Conservation (phyloP, 352 stramenopile species). For the Aphanomyces cochlioides region DNA sequence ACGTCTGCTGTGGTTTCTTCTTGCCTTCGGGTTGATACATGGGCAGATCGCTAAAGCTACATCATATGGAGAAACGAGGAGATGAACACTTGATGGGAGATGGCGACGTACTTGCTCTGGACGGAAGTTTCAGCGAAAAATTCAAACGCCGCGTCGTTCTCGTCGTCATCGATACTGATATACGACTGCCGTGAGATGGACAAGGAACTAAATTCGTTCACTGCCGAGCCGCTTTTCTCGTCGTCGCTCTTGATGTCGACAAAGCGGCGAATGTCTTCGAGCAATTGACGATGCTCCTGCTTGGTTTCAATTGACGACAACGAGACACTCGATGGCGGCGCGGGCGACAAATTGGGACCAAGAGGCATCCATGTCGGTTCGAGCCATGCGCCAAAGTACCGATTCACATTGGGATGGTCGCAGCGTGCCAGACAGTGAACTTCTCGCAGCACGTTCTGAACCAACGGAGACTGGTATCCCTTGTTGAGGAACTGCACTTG, state of each 20-base stretch:
- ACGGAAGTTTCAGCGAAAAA: background rate
- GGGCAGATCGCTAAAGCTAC: conserved; percentile 28
- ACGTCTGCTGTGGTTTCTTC: no score
- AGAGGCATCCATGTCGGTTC: conserved; percentile 30
- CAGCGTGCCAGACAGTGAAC: conserved; percentile 30
- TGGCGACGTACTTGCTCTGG: conserved; percentile 11
- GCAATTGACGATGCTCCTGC: conserved; percentile 10
- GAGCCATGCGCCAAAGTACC: conserved; percentile 29
- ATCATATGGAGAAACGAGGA: background rate
- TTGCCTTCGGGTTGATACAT: background rate
- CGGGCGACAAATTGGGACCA: background rate
- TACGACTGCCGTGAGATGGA: conserved; percentile 2
- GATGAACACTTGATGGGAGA: no score
- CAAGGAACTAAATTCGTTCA: conserved; percentile 8
- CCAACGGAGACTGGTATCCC: conserved; percentile 26
- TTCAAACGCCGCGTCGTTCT: background rate
- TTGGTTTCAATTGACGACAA: conserved; percentile 22
- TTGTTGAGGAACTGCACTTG: conserved; percentile 32
- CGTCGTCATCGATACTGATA: conserved; percentile 1
- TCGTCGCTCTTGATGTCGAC: conserved; percentile 22
- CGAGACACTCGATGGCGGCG: background rate
- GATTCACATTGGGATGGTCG: conserved; percentile 31
- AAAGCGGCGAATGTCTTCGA: conserved; percentile 29
- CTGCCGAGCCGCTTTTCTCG: background rate
- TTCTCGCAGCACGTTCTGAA: conserved; percentile 31